Conservation (phyloP, 345 rosid genomes). For the Eutrema heterophyllum region DNA sequence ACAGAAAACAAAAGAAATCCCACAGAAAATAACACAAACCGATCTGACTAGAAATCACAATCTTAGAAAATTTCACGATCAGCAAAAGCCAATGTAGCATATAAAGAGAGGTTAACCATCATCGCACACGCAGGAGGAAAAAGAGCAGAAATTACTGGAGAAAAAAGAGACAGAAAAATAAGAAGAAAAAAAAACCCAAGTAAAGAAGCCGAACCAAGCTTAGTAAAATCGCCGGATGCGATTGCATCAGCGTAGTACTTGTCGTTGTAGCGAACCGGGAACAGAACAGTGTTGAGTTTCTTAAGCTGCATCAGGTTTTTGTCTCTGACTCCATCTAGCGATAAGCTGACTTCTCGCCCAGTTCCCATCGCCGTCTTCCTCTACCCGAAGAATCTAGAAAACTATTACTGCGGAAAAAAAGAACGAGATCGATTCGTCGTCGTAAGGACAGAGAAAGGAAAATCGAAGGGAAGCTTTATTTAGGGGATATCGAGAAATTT, state of each 20-base stretch:
- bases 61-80: neutral
- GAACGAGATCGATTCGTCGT: neutral
- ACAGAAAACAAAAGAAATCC: neutral
- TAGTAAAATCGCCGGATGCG: slow-evolving; percentile 84
- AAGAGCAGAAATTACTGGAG: neutral
- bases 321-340: slow-evolving; percentile 91
- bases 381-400: slow-evolving; percentile 22
- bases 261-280: slow-evolving; percentile 92
- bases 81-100: neutral
- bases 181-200: neutral
- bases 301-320: slow-evolving; percentile 96
- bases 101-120: neutral
- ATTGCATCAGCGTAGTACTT: slow-evolving; percentile 88
- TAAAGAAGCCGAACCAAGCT: slow-evolving; percentile 57
- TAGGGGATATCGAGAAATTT: neutral
- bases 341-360: slow-evolving; percentile 68
- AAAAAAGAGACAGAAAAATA: too few relatives aligned
- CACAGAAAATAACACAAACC: neutral
- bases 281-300: slow-evolving; percentile 88
- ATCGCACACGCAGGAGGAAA: neutral
- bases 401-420: neutral
- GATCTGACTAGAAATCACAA: slow-evolving; percentile 10
- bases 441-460: neutral
- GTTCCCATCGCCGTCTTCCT: slow-evolving; percentile 55
- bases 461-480: neutral